Percentiles rank a stretch among this genome's conserved stretches.
These are phyloP conservation scores for Penicillium hesseltinei DNA, from an alignment of 2,329 filamentous ascomycete genomes.

Conservation along the genomic window DNA sequence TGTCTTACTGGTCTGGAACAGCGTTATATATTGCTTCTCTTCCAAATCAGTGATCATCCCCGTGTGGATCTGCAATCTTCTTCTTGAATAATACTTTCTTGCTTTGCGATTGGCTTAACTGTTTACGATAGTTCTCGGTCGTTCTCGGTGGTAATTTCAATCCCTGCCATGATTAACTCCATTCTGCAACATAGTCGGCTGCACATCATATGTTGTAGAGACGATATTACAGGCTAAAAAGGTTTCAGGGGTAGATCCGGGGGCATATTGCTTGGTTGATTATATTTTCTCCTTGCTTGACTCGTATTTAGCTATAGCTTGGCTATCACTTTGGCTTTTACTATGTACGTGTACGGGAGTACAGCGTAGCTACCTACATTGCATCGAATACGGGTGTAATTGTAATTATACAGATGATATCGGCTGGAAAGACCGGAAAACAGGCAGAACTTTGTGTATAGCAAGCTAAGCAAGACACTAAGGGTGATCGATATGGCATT, in stretches of 20 bases:
- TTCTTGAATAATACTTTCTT: neutral
- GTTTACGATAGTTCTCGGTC: neutral
- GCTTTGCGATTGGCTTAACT: neutral
- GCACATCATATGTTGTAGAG: neutral
- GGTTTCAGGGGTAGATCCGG: conserved; percentile 5
- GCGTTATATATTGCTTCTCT: neutral
- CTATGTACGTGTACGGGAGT: too few relatives aligned
- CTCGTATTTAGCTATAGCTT: neutral
- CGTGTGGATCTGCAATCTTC: conserved; percentile 3
- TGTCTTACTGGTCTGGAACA: neutral
- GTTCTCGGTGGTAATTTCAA: neutral
- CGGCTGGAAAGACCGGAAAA: neutral
- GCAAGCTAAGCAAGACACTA: neutral
- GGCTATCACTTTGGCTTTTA: neutral
- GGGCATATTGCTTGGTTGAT: neutral
- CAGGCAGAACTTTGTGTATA: neutral
- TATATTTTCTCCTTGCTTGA: neutral
- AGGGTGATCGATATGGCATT: neutral
- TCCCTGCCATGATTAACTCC: neutral
- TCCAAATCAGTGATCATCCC: conserved; percentile 1
- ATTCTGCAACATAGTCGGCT: neutral
- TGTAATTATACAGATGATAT: neutral
- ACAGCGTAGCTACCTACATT: neutral
- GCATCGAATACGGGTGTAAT: neutral
- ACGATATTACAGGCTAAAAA: neutral